phyloP scores from a whole-genome alignment of 768 basidiomycete species.

The Filobasidium wieringae region DNA sequence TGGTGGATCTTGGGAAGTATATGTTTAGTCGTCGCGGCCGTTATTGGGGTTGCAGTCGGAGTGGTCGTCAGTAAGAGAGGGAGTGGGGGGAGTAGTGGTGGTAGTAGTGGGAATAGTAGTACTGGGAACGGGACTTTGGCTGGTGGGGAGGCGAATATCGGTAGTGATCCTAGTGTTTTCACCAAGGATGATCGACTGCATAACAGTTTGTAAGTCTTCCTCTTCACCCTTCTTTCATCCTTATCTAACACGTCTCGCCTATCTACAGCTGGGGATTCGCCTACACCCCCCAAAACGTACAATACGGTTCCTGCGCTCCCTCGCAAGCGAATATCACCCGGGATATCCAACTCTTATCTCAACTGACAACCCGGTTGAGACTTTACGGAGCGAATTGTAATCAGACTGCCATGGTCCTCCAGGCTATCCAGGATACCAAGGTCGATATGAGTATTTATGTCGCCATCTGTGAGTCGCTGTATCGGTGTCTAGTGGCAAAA shows the following conservation, averaged over 20 bases:
- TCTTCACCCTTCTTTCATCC: too few species aligned
- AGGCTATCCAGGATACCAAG: slow-evolving; percentile 81
- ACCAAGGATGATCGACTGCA: slow-evolving; percentile 55
- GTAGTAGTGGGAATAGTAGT: slow-evolving; percentile 14
- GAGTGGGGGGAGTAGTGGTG: slow-evolving; percentile 13
- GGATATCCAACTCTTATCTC: slow-evolving; percentile 56
- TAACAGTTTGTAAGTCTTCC: slow-evolving; percentile 51
- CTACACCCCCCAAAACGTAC: slow-evolving; percentile 53
- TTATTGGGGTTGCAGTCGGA: slow-evolving; percentile 49
- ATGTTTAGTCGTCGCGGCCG: slow-evolving; percentile 47
- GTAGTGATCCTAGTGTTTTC: slow-evolving; percentile 64
- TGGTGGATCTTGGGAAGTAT: slow-evolving; percentile 41
- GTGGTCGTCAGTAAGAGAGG: slow-evolving; percentile 50
- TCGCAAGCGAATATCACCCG: slow-evolving; percentile 31
- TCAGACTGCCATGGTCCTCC: slow-evolving; percentile 47
- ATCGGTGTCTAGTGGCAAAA: neutral
- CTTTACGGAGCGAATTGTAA: slow-evolving; percentile 60
- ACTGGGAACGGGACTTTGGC: slow-evolving; percentile 20
- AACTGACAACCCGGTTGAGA: slow-evolving; percentile 52
- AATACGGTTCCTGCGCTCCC: neutral
- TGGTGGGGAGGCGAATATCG: slow-evolving; percentile 40
- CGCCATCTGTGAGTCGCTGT: slow-evolving; percentile 30
- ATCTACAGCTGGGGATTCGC: slow-evolving; percentile 57
- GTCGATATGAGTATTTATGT: slow-evolving; percentile 65
- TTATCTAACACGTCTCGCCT: too few species aligned